Evolutionary conservation across 768 basidiomycete species (phyloP), one percentile per base, ranked within the genome.

Genomic region (Punctularia strigosozonata): DNA sequence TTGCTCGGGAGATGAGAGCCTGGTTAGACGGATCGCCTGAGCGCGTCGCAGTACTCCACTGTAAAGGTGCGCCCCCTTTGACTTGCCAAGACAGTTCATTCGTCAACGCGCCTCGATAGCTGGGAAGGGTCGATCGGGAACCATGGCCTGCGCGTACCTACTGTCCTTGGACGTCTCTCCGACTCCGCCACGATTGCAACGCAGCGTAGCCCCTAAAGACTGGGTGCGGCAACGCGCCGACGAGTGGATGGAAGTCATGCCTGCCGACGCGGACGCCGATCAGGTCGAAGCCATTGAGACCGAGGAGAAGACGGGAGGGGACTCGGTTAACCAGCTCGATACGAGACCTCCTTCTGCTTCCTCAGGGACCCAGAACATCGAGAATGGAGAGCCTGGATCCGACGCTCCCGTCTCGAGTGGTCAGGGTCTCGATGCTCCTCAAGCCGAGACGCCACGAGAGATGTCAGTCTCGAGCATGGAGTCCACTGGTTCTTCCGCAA

Each of bases 61-160:
- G 88, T 55, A 91, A 91, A 73, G 88, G 84, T 74, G 52, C 37
- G 50, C 15, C 6, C 10, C 17, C 18, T 23, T 39, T 10, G 2
- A 15, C 25, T 8, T 5, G 20, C 25, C 39, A 35, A 35, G 28
- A 15, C 15, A 13, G 19, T 25, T 17, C 21, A 37, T 36, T 31
- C 38, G 28, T 45, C 22, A 39, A 30, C 42, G 37, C n/a, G 36
- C 35, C 23, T 38, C 5, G 36, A 14, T 38, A 83, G 82, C 81
- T 37, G 81, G 83, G 0, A 82, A 91, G 55, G 87, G 87, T 12
- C 69, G 88, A 38, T 89, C 87, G 0, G 89, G 89, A 6, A 89
- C 83, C 0, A 70, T 91, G 45, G 83, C 87, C 0, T 88, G 88
- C 53, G 67, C 84, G 7, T 86, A 89, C 55, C 65, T 92, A 2